Conservation (phyloP, 2,329 filamentous ascomycete species). For the Aspergillus sp. region DNA sequence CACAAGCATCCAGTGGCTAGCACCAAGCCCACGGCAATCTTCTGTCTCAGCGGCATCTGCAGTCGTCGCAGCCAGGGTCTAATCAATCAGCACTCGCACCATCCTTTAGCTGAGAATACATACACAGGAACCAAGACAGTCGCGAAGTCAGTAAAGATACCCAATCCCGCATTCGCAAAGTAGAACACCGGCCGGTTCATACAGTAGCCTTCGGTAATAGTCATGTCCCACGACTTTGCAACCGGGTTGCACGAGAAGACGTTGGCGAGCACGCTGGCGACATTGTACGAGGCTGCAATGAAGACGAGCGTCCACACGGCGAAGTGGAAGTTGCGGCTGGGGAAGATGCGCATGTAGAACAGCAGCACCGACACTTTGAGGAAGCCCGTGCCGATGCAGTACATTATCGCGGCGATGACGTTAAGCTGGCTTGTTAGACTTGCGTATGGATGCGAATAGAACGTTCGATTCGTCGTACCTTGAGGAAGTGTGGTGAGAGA, state of each 20-base stretch:
- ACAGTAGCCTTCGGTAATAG: conserved; percentile 20
- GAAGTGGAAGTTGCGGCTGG: conserved; percentile 24
- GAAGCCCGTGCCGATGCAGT: conserved; percentile 30
- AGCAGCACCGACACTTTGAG: conserved; percentile 33
- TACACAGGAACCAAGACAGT: conserved; percentile 30
- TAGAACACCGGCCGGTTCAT: conserved; percentile 31
- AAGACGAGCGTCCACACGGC: conserved; percentile 24
- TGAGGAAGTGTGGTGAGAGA: conserved; percentile 24
- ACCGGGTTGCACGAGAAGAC: conserved; percentile 28
- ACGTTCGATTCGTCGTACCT: conserved; percentile 13
- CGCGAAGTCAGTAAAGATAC: conserved; percentile 31
- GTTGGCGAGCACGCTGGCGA: conserved; percentile 28
- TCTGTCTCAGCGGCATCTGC: conserved; percentile 31
- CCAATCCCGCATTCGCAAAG: conserved; percentile 28
- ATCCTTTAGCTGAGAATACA: not conserved
- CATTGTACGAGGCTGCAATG: conserved; percentile 26
- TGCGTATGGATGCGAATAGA: not conserved
- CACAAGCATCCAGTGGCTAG: conserved; percentile 30
- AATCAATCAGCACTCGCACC: not conserved
- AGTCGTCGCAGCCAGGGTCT: conserved; percentile 30
- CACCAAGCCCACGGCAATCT: conserved; percentile 28
- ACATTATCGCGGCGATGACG: conserved; percentile 29
- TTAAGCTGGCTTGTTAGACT: conserved; percentile 20
- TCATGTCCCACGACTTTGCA: conserved; percentile 25
- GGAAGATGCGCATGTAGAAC: conserved; percentile 31